Percentiles rank a stretch among this genome's conserved stretches.
phyloP scores from a whole-genome alignment of 2,329 filamentous ascomycete species.

The Penicillium carneum region DNA sequence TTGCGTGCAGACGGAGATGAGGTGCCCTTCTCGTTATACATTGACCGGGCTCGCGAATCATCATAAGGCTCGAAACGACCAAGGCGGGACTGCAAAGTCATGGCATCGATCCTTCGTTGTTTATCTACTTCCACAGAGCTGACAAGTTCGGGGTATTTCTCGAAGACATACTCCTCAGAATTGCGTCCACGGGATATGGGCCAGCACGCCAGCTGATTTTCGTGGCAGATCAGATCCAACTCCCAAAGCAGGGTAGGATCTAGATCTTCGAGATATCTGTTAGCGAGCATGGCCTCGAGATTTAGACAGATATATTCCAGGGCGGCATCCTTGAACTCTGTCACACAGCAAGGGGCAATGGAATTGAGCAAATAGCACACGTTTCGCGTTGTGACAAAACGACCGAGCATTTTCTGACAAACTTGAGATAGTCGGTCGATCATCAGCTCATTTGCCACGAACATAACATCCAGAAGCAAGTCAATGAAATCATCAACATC shows the following conservation, averaged over 20 bases:
- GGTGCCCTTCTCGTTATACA: constrained; percentile 69
- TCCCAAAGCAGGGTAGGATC: constrained; percentile 83
- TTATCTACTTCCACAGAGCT: constrained; percentile 52
- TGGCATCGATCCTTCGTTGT: constrained; percentile 75
- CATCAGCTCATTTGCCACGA: constrained; percentile 92
- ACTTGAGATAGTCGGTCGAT: constrained; percentile 87
- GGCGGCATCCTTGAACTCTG: constrained; percentile 84
- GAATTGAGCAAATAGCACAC: constrained; percentile 84
- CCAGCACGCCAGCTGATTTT: constrained; percentile 79
- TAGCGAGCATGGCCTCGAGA: constrained; percentile 89
- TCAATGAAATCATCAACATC: constrained; percentile 86
- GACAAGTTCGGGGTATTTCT: constrained; percentile 56
- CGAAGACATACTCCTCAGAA: constrained; percentile 63
- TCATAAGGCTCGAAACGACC: constrained; percentile 73
- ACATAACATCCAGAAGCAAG: constrained; percentile 87
- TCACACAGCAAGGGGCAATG: constrained; percentile 81
- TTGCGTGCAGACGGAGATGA: constrained; percentile 56
- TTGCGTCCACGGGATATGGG: constrained; percentile 79
- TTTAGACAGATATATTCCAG: constrained; percentile 92
- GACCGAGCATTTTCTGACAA: constrained; percentile 83
- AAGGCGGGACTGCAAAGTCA: constrained; percentile 70
- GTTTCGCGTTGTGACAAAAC: constrained; percentile 84
- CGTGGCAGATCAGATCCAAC: constrained; percentile 78
- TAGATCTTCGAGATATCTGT: constrained; percentile 81
- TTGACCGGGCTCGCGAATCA: constrained; percentile 67